Evolutionary conservation across 768 basidiomycete species (phyloP).

Genomic region (Tricholoma hemisulphureum): DNA sequence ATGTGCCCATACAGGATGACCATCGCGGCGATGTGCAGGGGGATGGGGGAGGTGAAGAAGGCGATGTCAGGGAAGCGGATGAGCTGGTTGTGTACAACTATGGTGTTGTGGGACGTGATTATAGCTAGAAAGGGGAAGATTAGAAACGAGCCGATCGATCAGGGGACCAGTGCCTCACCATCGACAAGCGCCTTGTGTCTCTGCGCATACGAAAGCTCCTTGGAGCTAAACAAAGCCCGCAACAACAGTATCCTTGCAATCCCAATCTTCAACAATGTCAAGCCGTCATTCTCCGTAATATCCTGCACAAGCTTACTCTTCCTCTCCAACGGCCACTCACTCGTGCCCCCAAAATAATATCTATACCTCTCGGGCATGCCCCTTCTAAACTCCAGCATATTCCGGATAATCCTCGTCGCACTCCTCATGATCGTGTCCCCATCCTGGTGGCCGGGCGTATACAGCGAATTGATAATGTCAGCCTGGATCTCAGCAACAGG

Average conservation of each 20-base stretch:
- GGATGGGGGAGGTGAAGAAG: constrained; percentile 87
- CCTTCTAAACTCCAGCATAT: constrained; percentile 67
- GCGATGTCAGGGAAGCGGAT: constrained; percentile 83
- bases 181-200: constrained; percentile 73
- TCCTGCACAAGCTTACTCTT: constrained; percentile 65
- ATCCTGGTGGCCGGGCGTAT: constrained; percentile 69
- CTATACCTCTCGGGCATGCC: constrained; percentile 71
- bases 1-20: constrained; percentile 87
- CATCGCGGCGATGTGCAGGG: constrained; percentile 88
- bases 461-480: constrained; percentile 85
- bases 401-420: constrained; percentile 76
- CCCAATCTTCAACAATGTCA: constrained; percentile 80
- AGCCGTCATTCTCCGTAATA: constrained; percentile 77
- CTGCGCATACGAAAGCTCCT: constrained; percentile 63
- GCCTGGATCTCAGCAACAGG: constrained; percentile 83
- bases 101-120: constrained; percentile 83
- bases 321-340: constrained; percentile 68
- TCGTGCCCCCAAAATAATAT: constrained; percentile 74
- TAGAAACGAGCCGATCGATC: background rate
- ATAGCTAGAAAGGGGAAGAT: constrained; percentile 50
- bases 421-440: constrained; percentile 72
- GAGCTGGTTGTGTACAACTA: constrained; percentile 79
- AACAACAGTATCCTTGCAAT: constrained; percentile 78
- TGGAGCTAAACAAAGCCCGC: constrained; percentile 75
- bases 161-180: constrained; percentile 63